These are phyloP conservation scores for Saksenaea vasiformis DNA, from an alignment of 371 early-diverging fungal genomes.

Conservation along the genomic window DNA sequence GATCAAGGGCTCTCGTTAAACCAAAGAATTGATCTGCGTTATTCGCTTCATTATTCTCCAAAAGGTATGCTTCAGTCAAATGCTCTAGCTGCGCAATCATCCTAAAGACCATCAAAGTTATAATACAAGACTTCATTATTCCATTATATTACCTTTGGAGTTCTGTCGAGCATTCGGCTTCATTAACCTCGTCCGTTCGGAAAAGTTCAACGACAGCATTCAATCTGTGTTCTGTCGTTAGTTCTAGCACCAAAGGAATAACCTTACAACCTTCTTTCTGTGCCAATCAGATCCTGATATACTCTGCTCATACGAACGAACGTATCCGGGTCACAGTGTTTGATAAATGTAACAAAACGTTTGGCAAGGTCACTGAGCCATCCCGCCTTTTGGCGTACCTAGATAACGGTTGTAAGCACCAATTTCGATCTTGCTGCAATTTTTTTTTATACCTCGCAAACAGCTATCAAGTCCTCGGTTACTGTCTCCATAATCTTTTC, in stretches of 20 bases:
- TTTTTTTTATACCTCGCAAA: conserved; percentile 52
- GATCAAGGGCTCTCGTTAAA: conserved; percentile 56
- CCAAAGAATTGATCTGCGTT: conserved; percentile 58
- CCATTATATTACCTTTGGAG: conserved; percentile 38
- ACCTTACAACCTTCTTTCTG: conserved; percentile 58
- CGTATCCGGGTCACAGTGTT: conserved; percentile 65
- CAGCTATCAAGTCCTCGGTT: conserved; percentile 49
- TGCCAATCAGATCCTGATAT: conserved; percentile 70
- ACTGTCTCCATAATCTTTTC: conserved; percentile 60
- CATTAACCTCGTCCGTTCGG: conserved; percentile 72
- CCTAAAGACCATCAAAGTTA: conserved; percentile 10
- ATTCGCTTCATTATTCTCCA: conserved; percentile 26
- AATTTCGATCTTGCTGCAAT: neutral
- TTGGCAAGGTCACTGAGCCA: conserved; percentile 68
- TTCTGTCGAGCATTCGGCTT: conserved; percentile 61
- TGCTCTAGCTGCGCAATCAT: conserved; percentile 69
- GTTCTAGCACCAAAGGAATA: neutral
- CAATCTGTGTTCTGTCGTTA: conserved; percentile 33
- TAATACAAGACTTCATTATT: neutral
- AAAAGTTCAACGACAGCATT: conserved; percentile 70
- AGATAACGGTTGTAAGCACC: neutral
- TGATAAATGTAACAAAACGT: conserved; percentile 69
- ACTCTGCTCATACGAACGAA: conserved; percentile 72
- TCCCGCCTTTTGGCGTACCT: conserved; percentile 68
- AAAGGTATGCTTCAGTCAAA: conserved; percentile 64